These are phyloP conservation scores for Aureobasidium melanogenum DNA, from an alignment of 2,329 filamentous ascomycete species.

Conservation along the genomic window DNA sequence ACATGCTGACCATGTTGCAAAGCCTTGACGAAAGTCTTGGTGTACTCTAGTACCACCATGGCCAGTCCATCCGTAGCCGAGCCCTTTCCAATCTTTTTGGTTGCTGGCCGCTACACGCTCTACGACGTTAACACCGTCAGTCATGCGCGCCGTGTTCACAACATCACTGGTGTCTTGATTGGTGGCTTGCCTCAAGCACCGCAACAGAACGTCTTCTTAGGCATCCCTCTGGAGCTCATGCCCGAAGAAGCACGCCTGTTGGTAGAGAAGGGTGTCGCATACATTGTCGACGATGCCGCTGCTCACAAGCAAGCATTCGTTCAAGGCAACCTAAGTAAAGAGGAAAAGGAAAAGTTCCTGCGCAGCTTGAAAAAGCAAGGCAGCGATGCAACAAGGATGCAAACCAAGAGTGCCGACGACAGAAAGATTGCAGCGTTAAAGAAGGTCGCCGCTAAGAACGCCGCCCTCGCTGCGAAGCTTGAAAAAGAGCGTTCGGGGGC, in stretches of 20 bases:
- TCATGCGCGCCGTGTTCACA: conserved; percentile 67
- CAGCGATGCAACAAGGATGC: conserved; percentile 39
- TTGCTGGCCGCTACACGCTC: conserved; percentile 74
- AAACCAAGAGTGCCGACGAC: conserved; percentile 39
- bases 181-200: conserved; percentile 87
- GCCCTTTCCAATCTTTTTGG: conserved; percentile 69
- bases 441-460: conserved; percentile 46
- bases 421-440: conserved; percentile 42
- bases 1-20: background rate
- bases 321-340: conserved; percentile 40
- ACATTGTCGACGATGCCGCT: conserved; percentile 68
- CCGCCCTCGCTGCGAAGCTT: conserved; percentile 14
- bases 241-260: conserved; percentile 81
- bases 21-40: conserved; percentile 7
- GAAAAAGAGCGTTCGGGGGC: conserved; percentile 4
- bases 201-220: conserved; percentile 60
- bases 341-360: conserved; percentile 55
- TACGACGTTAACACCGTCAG: conserved; percentile 79
- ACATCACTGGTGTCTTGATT: conserved; percentile 77
- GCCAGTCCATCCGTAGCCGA: conserved; percentile 30
- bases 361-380: conserved; percentile 46
- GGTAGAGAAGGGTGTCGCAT: conserved; percentile 66
- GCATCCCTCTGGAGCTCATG: conserved; percentile 75
- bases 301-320: conserved; percentile 60
- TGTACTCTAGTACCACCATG: conserved; percentile 18